Evolutionary conservation across 768 basidiomycete species (phyloP).

Genomic region (Galerina sulciceps): DNA sequence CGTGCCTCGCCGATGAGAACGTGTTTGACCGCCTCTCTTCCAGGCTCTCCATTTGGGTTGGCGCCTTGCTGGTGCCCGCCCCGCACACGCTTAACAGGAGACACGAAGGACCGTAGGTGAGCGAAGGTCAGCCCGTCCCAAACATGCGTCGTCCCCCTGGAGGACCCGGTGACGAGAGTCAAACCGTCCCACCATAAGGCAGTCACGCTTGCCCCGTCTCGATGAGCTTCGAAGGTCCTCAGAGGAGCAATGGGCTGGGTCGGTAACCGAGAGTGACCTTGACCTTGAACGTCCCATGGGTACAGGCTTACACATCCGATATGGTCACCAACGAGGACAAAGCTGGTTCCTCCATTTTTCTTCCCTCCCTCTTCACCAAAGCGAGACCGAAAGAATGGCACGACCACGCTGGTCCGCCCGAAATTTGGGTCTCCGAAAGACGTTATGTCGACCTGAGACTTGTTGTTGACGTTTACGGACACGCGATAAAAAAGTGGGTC

Average conservation of each 20-base stretch:
- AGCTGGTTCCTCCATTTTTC: constrained; percentile 34
- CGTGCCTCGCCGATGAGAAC: constrained; percentile 58
- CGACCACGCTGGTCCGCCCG: constrained; percentile 53
- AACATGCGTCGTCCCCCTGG: constrained; percentile 57
- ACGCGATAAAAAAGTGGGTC: constrained; percentile 58
- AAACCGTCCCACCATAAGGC: constrained; percentile 63
- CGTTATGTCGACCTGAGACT: constrained; percentile 34
- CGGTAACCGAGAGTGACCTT: background rate
- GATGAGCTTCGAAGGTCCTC: constrained; percentile 64
- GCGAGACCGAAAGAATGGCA: constrained; percentile 47
- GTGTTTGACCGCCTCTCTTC: constrained; percentile 47
- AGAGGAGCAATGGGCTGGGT: constrained; percentile 32
- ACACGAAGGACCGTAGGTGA: constrained; percentile 56
- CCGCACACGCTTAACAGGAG: constrained; percentile 44
- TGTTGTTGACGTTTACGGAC: constrained; percentile 26
- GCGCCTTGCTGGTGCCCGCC: constrained; percentile 19
- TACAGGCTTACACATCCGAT: constrained; percentile 70
- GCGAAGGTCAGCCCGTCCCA: constrained; percentile 72
- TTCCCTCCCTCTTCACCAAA: constrained; percentile 8
- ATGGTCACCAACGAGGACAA: constrained; percentile 67
- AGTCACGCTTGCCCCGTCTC: constrained; percentile 62
- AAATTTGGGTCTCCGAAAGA: constrained; percentile 57
- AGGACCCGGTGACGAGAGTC: constrained; percentile 70
- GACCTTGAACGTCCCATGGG: constrained; percentile 40
- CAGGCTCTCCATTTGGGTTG: constrained; percentile 29